phyloP scores from a whole-genome alignment of 116 monocot genomes.

The Cymodocea nodosa region DNA sequence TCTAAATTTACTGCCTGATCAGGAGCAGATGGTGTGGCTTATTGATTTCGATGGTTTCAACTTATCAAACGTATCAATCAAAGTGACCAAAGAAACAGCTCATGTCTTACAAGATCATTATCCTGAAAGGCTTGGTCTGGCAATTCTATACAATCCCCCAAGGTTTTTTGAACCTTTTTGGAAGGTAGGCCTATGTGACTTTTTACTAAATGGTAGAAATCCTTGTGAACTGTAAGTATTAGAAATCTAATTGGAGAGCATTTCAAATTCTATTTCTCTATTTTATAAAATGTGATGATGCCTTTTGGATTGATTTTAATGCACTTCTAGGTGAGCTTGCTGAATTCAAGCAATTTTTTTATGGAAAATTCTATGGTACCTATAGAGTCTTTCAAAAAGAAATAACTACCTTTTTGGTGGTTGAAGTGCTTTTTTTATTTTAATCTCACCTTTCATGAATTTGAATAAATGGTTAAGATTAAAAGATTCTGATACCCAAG shows the following conservation, averaged over 20 bases:
- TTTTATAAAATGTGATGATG: neutral
- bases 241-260: neutral
- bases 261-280: neutral
- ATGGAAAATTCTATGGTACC: too few species aligned
- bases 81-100: constrained; percentile 77
- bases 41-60: constrained; percentile 75
- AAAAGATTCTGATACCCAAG: too few species aligned
- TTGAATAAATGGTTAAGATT: too few species aligned
- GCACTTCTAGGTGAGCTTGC: too few species aligned
- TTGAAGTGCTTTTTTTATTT: too few species aligned
- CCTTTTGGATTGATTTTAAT: too few species aligned
- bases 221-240: neutral
- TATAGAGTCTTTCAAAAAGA: too few species aligned
- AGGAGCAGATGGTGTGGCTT: constrained; percentile 94
- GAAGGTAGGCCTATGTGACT: constrained; percentile 29
- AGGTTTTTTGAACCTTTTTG: constrained; percentile 88
- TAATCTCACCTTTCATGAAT: too few species aligned
- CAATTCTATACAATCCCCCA: constrained; percentile 85
- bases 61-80: constrained; percentile 56
- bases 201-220: neutral
- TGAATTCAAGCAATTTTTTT: too few species aligned
- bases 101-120: constrained; percentile 73
- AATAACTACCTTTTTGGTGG: too few species aligned
- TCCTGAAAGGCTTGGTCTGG: constrained; percentile 70
- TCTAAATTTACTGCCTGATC: constrained; percentile 51